Conservation (phyloP, 352 stramenopile species). For the Globisporangium nunn region DNA sequence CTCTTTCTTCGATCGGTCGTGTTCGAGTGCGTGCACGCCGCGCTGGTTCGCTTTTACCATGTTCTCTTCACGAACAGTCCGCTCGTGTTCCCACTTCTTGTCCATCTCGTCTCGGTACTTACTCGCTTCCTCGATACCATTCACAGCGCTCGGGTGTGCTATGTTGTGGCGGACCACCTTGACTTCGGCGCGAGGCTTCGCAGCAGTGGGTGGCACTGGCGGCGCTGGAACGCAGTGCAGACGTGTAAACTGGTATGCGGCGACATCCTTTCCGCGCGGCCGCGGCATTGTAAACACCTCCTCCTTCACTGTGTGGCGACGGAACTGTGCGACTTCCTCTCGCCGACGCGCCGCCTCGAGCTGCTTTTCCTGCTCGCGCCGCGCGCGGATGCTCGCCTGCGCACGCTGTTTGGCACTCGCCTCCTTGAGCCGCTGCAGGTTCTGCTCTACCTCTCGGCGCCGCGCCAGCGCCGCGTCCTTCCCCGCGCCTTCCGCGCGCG, state of each 20-base stretch:
- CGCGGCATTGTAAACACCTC: slow-evolving; percentile 39
- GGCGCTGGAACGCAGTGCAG: slow-evolving; percentile 30
- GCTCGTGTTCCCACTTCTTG: slow-evolving; percentile 25
- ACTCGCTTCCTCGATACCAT: slow-evolving; percentile 32
- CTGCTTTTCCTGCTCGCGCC: slow-evolving; percentile 27
- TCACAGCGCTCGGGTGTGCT: slow-evolving; percentile 21
- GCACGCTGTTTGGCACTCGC: slow-evolving; percentile 31
- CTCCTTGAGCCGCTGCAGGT: slow-evolving; percentile 35
- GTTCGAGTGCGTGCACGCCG: slow-evolving; percentile 26
- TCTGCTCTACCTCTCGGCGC: slow-evolving; percentile 31
- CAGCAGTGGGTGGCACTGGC: not conserved
- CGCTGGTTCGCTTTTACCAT: slow-evolving; percentile 24
- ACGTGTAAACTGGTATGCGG: slow-evolving; percentile 47
- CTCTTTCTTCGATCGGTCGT: slow-evolving; percentile 23
- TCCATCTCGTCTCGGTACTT: slow-evolving; percentile 36
- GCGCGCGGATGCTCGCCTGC: slow-evolving; percentile 30
- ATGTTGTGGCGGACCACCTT: slow-evolving; percentile 55
- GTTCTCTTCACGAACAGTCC: slow-evolving; percentile 27
- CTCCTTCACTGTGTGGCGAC: slow-evolving; percentile 18
- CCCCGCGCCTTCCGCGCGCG: slow-evolving; percentile 19
- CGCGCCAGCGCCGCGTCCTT: slow-evolving; percentile 17
- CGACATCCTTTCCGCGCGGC: slow-evolving; percentile 30
- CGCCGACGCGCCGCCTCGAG: slow-evolving; percentile 17
- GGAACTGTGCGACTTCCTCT: slow-evolving; percentile 22
- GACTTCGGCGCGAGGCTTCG: slow-evolving; percentile 16